phyloP scores from a whole-genome alignment of 2,329 filamentous ascomycete genomes.

The Kalmusia sp. region DNA sequence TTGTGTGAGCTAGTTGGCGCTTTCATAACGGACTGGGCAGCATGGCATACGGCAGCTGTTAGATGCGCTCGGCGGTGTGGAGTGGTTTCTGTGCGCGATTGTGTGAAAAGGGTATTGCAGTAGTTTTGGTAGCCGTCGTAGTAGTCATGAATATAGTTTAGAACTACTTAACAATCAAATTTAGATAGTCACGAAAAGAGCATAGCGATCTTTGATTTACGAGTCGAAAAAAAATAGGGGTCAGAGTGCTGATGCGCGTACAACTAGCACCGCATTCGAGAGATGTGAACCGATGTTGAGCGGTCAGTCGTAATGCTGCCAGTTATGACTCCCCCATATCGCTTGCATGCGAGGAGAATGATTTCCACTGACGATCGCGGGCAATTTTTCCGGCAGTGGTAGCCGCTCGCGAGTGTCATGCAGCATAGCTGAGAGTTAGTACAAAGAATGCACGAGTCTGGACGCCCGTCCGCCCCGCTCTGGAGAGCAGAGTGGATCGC shows the following conservation, averaged over 20 bases:
- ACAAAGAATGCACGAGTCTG: not conserved
- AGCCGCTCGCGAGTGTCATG: constrained; percentile 7
- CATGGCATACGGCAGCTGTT: constrained; percentile 36
- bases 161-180: no score
- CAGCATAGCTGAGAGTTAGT: constrained; percentile 5
- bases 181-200: no score
- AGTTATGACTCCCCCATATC: not conserved
- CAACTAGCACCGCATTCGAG: no score
- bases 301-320: not conserved
- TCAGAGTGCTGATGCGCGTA: no score
- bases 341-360: not conserved
- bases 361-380: not conserved
- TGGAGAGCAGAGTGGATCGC: constrained; percentile 4
- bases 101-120: constrained; percentile 15
- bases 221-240: no score
- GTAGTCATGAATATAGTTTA: no score
- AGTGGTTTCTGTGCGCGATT: constrained; percentile 18
- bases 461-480: constrained; percentile 5
- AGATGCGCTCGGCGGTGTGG: constrained; percentile 14
- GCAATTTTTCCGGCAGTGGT: constrained; percentile 1
- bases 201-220: no score
- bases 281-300: not conserved
- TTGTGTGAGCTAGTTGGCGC: constrained; percentile 25
- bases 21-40: constrained; percentile 42
- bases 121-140: no score